Evolutionary conservation across 1,139 yeast species (phyloP).

Genomic region (Zygosaccharomyces pseudobailii): DNA sequence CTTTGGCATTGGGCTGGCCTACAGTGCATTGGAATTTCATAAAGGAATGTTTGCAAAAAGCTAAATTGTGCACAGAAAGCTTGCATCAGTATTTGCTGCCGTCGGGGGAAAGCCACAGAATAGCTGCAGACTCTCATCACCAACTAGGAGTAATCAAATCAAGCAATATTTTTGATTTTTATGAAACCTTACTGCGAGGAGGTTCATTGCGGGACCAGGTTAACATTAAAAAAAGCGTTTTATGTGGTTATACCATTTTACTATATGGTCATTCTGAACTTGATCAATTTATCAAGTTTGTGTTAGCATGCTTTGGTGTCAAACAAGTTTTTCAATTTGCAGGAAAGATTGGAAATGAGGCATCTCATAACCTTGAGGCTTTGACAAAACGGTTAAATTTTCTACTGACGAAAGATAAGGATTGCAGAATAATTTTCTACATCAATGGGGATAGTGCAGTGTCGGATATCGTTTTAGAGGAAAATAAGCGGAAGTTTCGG

Average conservation of each 20-base stretch:
- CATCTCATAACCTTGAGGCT: conserved; percentile 2
- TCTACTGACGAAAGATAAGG: neutral
- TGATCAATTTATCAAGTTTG: conserved; percentile 27
- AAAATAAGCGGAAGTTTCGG: conserved; percentile 2
- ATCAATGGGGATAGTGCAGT: conserved; percentile 11
- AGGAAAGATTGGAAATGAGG: conserved; percentile 9
- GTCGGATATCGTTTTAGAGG: conserved; percentile 7
- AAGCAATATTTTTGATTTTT: conserved; percentile 31
- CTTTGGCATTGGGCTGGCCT: conserved; percentile 89
- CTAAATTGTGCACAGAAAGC: conserved; percentile 34
- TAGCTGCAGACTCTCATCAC: conserved; percentile 18
- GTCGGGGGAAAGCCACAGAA: conserved; percentile 50
- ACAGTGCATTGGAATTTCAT: conserved; percentile 60
- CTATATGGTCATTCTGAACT: conserved; percentile 26
- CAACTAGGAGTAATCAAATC: conserved; percentile 25
- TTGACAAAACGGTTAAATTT: conserved; percentile 1
- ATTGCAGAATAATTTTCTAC: conserved; percentile 12
- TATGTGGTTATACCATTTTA: conserved; percentile 21
- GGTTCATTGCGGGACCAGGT: conserved; percentile 16
- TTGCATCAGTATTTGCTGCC: conserved; percentile 53
- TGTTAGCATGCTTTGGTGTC: conserved; percentile 25
- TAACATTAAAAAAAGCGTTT: conserved; percentile 6
- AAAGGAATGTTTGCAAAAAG: conserved; percentile 43
- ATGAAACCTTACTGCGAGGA: conserved; percentile 34
- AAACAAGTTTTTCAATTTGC: conserved; percentile 10